Evolutionary conservation across 805 yeast genomes (phyloP).

Genomic region (Pichia rugopelliculosa): DNA sequence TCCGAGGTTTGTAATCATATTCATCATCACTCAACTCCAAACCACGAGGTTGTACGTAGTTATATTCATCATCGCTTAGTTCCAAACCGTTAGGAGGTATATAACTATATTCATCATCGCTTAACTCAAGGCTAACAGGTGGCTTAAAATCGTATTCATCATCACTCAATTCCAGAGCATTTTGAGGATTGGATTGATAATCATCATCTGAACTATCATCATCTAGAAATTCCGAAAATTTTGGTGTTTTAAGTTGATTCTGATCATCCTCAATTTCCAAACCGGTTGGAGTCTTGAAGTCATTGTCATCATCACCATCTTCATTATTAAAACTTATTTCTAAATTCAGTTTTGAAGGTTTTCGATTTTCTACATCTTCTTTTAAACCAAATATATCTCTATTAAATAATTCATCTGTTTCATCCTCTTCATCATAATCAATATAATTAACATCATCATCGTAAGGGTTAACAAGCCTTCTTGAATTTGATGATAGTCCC

Average conservation of each 20-base stretch:
- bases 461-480: neutral
- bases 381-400: constrained; percentile 28
- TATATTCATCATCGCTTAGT: neutral
- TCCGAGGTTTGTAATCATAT: neutral
- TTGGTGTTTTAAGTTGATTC: neutral
- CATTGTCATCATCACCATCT: neutral
- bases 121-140: neutral
- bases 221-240: constrained; percentile 3
- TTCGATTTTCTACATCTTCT: constrained; percentile 2
- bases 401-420: constrained; percentile 33
- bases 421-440: constrained; percentile 29
- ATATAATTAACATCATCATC: constrained; percentile 9
- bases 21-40: neutral
- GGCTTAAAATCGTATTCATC: constrained; percentile 2
- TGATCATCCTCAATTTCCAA: neutral
- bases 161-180: constrained; percentile 4
- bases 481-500: constrained; percentile 9
- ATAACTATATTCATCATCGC: constrained; percentile 6
- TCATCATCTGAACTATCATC: neutral
- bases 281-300: neutral
- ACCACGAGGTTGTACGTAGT: neutral
- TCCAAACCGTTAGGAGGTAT: constrained; percentile 4
- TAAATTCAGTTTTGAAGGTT: neutral
- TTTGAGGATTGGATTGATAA: neutral
- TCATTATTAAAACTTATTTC: constrained; percentile 35